Evolutionary conservation across 305 asterid species (phyloP).

Genomic region (Fraxinus nigra): DNA sequence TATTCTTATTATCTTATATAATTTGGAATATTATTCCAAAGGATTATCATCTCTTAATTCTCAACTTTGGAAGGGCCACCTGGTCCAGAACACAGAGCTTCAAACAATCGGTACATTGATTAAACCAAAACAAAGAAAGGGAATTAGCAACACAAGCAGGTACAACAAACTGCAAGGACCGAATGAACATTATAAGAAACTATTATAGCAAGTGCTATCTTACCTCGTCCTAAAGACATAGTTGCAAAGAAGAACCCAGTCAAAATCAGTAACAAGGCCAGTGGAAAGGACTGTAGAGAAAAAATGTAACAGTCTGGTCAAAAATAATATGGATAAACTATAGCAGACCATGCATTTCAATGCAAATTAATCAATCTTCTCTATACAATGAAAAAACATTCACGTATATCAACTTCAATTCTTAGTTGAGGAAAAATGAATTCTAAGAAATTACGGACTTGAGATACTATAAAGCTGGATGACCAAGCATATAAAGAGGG

Average conservation of each 20-base stretch:
- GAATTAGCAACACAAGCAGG: constrained; percentile 11
- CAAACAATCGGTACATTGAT: background rate
- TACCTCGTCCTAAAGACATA: constrained; percentile 80
- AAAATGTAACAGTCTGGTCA: constrained; percentile 14
- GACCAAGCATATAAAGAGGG: constrained; percentile 1
- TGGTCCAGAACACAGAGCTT: background rate
- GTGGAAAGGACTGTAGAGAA: constrained; percentile 72
- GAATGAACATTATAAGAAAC: background rate
- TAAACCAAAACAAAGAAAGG: background rate
- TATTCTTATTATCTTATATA: background rate
- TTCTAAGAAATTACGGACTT: background rate
- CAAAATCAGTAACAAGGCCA: constrained; percentile 65
- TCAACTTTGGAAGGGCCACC: background rate
- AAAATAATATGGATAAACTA: constrained; percentile 4
- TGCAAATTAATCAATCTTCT: background rate
- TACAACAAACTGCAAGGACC: background rate
- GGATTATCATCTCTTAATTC: constrained; percentile 2
- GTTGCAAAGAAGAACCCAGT: constrained; percentile 70
- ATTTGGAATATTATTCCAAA: background rate
- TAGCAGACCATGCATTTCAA: constrained; percentile 14
- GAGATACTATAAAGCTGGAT: constrained; percentile 4
- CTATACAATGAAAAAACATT: background rate
- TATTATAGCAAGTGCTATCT: constrained; percentile 27
- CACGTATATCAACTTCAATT: background rate
- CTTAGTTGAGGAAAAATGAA: background rate